phyloP scores from a whole-genome alignment of 768 basidiomycete species.

The Cystofilobasidium bisporidii region DNA sequence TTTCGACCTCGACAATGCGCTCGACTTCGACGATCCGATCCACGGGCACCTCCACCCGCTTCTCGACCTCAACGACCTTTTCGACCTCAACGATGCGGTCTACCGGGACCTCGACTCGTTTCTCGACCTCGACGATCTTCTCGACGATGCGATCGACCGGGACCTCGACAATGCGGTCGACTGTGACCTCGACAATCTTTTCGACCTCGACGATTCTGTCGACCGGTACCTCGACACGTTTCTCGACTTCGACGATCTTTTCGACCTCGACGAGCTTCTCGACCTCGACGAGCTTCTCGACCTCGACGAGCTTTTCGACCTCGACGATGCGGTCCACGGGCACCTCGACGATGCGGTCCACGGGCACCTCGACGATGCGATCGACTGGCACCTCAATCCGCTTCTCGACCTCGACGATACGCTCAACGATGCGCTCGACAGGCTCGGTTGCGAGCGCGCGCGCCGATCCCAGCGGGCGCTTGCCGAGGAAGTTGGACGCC shows the following conservation, averaged over 20 bases:
- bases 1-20: conserved; percentile 33
- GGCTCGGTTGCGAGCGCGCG: background rate
- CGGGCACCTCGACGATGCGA: conserved; percentile 29
- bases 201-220: conserved; percentile 30
- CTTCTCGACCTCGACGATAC: conserved; percentile 33
- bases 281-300: conserved; percentile 33
- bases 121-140: conserved; percentile 31
- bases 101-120: conserved; percentile 32
- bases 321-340: conserved; percentile 27
- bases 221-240: conserved; percentile 34
- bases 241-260: conserved; percentile 33
- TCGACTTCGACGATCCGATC: conserved; percentile 23
- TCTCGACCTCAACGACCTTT: conserved; percentile 31
- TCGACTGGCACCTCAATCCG: conserved; percentile 32
- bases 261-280: conserved; percentile 35
- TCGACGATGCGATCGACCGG: conserved; percentile 30
- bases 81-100: conserved; percentile 34
- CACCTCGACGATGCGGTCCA: conserved; percentile 28
- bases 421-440: conserved; percentile 18
- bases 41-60: conserved; percentile 29
- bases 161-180: conserved; percentile 31
- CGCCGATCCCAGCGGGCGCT: background rate
- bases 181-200: conserved; percentile 28
- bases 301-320: conserved; percentile 31
- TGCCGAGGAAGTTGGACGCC: conserved; percentile 11